phyloP scores from a whole-genome alignment of 768 basidiomycete species.

The Trametes meyenii region DNA sequence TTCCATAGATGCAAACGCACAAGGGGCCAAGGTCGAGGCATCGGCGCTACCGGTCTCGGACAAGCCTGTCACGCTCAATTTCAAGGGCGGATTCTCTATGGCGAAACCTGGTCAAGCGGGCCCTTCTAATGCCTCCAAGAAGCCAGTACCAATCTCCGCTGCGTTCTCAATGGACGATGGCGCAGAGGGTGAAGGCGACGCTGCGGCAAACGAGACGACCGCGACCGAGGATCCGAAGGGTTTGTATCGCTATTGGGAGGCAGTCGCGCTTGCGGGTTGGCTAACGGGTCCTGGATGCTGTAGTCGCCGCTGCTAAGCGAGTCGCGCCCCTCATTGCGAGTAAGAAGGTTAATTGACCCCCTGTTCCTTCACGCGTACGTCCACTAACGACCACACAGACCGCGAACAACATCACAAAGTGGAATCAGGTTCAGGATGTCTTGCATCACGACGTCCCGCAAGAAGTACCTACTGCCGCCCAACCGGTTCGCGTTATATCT shows the following conservation, averaged over 20 bases:
- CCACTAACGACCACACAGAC: slow-evolving; percentile 50
- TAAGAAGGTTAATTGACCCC: slow-evolving; percentile 62
- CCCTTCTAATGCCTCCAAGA: slow-evolving; percentile 33
- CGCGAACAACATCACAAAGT: slow-evolving; percentile 90
- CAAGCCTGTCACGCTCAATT: slow-evolving; percentile 80
- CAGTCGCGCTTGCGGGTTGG: slow-evolving; percentile 16
- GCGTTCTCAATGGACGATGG: slow-evolving; percentile 73
- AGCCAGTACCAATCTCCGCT: slow-evolving; percentile 48
- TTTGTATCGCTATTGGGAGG: slow-evolving; percentile 36
- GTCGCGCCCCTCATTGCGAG: slow-evolving; percentile 83
- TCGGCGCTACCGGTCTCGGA: slow-evolving; percentile 74
- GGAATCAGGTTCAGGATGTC: slow-evolving; percentile 95
- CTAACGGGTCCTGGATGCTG: slow-evolving; percentile 29
- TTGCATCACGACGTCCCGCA: slow-evolving; percentile 43
- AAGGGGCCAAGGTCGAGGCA: slow-evolving; percentile 49
- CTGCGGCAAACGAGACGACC: slow-evolving; percentile 43
- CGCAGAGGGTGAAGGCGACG: slow-evolving; percentile 35
- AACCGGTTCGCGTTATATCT: slow-evolving; percentile 10
- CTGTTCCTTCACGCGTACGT: not conserved
- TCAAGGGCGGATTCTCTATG: slow-evolving; percentile 42
- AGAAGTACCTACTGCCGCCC: slow-evolving; percentile 6
- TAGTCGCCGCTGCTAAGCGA: slow-evolving; percentile 60
- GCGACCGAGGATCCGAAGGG: slow-evolving; percentile 51
- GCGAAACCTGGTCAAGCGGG: slow-evolving; percentile 24
- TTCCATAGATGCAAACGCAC: not conserved